A percentile compares a stretch with the other conserved stretches of the same genome.
Evolutionary conservation across 2,329 filamentous ascomycete genomes (phyloP).

Genomic region (Scytalidium lignicola): DNA sequence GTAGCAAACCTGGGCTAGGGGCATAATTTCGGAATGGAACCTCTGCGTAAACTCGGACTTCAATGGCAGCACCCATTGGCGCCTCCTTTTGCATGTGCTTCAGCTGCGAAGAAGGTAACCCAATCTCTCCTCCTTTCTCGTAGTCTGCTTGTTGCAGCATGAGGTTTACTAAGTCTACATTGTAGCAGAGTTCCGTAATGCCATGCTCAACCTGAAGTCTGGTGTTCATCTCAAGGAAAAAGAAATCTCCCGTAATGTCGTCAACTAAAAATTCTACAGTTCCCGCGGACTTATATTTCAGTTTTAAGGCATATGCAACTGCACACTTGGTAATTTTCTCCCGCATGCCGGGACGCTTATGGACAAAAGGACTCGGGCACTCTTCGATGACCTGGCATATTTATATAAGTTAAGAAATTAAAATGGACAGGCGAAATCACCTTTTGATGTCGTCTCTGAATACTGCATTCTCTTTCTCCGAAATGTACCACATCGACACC

Average conservation of each 20-base stretch:
- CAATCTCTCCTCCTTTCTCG: constrained; percentile 13
- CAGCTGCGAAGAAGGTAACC: constrained; percentile 36
- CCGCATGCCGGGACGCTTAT: constrained; percentile 30
- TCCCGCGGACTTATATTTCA: constrained; percentile 51
- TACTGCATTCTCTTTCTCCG: constrained; percentile 42
- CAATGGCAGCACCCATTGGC: constrained; percentile 57
- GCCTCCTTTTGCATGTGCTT: constrained; percentile 33
- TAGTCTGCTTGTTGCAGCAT: constrained; percentile 20
- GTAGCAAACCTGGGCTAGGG: constrained; percentile 37
- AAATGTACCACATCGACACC: constrained; percentile 32
- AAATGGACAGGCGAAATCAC: constrained; percentile 26
- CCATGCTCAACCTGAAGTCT: constrained; percentile 42
- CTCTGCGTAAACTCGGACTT: constrained; percentile 69
- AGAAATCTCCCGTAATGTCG: constrained; percentile 36
- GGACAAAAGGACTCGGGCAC: constrained; percentile 34
- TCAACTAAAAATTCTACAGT: constrained; percentile 59
- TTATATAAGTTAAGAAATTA: not conserved
- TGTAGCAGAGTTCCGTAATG: constrained; percentile 39
- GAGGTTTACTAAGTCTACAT: constrained; percentile 32
- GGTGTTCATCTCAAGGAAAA: constrained; percentile 45
- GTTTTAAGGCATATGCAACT: constrained; percentile 32
- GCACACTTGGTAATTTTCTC: constrained; percentile 36
- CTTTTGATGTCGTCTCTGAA: constrained; percentile 45
- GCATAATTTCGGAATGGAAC: constrained; percentile 62
- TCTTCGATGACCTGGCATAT: constrained; percentile 30